These are phyloP conservation scores for Scedosporium dehoogii DNA, from an alignment of 2,329 filamentous ascomycete genomes.

Conservation along the genomic window DNA sequence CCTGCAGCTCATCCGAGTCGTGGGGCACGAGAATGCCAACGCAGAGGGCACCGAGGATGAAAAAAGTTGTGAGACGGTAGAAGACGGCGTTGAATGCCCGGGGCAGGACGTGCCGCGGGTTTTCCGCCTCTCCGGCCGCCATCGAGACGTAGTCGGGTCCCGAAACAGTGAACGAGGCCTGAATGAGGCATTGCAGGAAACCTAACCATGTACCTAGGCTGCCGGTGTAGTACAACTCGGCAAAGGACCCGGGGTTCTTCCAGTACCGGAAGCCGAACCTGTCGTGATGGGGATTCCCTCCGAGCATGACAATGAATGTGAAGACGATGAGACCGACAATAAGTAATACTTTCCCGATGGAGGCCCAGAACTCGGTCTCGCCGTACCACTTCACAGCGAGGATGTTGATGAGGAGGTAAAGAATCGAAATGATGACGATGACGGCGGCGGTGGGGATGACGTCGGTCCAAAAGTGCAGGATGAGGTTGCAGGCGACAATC, in stretches of 20 bases:
- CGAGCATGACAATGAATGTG: constrained; percentile 76
- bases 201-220: constrained; percentile 63
- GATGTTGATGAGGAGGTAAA: constrained; percentile 53
- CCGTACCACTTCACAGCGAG: constrained; percentile 67
- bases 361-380: constrained; percentile 67
- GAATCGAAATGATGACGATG: constrained; percentile 41
- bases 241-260: constrained; percentile 60
- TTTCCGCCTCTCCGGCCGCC: constrained; percentile 62
- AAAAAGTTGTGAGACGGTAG: constrained; percentile 66
- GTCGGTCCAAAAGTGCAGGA: constrained; percentile 55
- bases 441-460: constrained; percentile 48
- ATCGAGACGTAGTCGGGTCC: constrained; percentile 60
- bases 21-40: constrained; percentile 65
- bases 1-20: constrained; percentile 51
- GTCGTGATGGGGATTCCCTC: constrained; percentile 65
- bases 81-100: constrained; percentile 71
- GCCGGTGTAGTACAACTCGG: constrained; percentile 53
- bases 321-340: constrained; percentile 63
- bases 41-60: constrained; percentile 62
- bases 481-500: constrained; percentile 53
- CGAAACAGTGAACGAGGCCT: constrained; percentile 57
- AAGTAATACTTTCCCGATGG: constrained; percentile 61
- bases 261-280: constrained; percentile 62
- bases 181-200: constrained; percentile 65
- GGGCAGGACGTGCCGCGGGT: constrained; percentile 60